phyloP scores from a whole-genome alignment of 2,329 filamentous ascomycete genomes.

The Calycina marina region DNA sequence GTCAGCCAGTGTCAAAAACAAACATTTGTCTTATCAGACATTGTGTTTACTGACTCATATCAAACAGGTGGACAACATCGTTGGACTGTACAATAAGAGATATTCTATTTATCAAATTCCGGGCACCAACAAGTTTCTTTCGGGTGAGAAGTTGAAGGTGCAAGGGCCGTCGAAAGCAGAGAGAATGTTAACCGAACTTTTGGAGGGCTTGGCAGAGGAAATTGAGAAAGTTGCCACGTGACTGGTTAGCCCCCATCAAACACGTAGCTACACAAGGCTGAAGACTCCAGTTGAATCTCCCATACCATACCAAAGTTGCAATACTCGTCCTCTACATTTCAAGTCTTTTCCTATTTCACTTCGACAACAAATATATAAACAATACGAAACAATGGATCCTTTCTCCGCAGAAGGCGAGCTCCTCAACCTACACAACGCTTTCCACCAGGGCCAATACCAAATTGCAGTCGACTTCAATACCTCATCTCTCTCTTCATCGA shows the following conservation, averaged over 20 bases:
- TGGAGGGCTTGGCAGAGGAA: background rate
- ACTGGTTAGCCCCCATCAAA: slow-evolving; percentile 4
- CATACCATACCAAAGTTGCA: too few species aligned
- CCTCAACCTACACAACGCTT: slow-evolving; percentile 56
- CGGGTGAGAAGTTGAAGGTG: too few species aligned
- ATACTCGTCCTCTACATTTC: too few species aligned
- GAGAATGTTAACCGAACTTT: slow-evolving; percentile 2
- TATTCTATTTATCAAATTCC: too few species aligned
- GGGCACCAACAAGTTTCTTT: too few species aligned
- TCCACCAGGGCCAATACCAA: slow-evolving; percentile 72
- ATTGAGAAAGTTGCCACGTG: background rate
- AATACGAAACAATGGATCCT: slow-evolving; percentile 45
- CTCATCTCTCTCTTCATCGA: slow-evolving; percentile 62
- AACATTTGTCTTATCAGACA: too few species aligned
- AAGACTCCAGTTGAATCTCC: too few species aligned
- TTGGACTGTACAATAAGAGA: too few species aligned
- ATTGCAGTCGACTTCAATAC: slow-evolving; percentile 77
- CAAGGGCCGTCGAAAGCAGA: background rate
- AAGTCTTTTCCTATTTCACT: too few species aligned
- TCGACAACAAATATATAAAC: slow-evolving; percentile 4
- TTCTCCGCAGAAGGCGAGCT: slow-evolving; percentile 59
- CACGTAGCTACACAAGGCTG: slow-evolving; percentile 13
- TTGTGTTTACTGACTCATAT: too few species aligned
- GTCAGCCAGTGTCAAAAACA: too few species aligned
- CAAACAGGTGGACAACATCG: too few species aligned